Conservation (phyloP, 2,329 filamentous ascomycete species). For the Blastomyces silverae region DNA sequence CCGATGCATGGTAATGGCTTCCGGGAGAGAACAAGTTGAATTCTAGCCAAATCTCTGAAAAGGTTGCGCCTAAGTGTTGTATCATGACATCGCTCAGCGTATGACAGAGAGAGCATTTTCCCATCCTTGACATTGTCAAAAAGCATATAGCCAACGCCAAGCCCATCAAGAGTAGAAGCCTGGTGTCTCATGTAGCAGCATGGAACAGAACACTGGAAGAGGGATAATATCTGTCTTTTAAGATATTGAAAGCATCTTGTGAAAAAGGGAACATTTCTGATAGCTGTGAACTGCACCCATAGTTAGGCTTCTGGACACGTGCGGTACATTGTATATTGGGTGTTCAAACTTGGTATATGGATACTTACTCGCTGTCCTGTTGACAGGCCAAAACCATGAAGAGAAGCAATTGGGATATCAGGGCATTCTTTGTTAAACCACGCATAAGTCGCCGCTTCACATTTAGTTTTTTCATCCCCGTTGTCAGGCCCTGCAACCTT, state of each 20-base stretch:
- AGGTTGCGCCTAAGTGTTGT: conserved; percentile 20
- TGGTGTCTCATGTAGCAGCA: conserved; percentile 11
- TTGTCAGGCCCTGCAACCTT: conserved; percentile 26
- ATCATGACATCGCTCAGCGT: conserved; percentile 13
- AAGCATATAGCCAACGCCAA: conserved; percentile 18
- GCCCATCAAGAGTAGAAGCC: background rate
- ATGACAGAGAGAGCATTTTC: conserved; percentile 22
- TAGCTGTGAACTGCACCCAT: conserved; percentile 9
- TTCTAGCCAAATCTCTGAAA: conserved; percentile 20
- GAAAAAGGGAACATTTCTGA: conserved; percentile 1
- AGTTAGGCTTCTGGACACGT: background rate
- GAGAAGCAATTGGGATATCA: conserved; percentile 24
- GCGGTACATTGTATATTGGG: no score
- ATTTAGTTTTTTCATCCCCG: conserved; percentile 28
- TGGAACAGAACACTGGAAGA: conserved; percentile 3
- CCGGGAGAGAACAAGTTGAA: conserved; percentile 18
- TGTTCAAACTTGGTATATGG: background rate
- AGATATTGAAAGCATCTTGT: conserved; percentile 9
- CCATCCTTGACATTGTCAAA: conserved; percentile 17
- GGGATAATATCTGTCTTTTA: conserved; percentile 7
- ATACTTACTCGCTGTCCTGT: conserved; percentile 24
- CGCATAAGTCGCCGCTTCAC: conserved; percentile 28
- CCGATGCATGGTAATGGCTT: conserved; percentile 22
- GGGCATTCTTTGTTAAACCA: conserved; percentile 28
- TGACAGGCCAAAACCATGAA: conserved; percentile 27